Base-by-base conservation (phyloP, 495 filamentous ascomycete species). In the Lophiostoma macrostomum region DNA sequence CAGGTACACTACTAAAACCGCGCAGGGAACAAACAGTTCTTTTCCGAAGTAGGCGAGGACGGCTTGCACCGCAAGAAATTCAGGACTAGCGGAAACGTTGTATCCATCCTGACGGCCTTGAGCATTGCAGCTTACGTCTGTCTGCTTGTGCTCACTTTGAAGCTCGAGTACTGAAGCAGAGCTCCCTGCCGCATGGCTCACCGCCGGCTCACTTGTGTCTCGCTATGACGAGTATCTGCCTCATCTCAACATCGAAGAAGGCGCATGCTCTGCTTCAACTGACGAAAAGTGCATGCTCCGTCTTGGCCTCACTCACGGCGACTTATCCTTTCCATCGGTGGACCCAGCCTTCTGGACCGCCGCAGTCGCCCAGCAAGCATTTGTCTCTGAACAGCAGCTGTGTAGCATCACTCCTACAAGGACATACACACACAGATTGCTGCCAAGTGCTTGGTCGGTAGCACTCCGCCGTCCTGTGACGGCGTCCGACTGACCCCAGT, bases 1-100 rank as follows among this genome's bases (percentile, higher is more conserved):
- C 20, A 18, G 34, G 10, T 16, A 4, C 13, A 5, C 11, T 13
- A 48, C 44, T 56, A 37, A 56, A 28, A 3, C 4, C 1, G 30
- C 31, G 37, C 19, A 58, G 55, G 93, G 51, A 96, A 98, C 67
- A 78, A 78, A 45, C 91, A 96, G 67, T 96, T 98, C 69, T 96
- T 96, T 67, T 83, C 81, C 31, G 83, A 90, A 69, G 64, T 82
- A 27, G 81, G 81, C 38, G 80, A 81, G 46, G 82, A 86, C 71
- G 80, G 85, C 0, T 64, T 87, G 52, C 71, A 76, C 53, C 72
- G 76, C 56, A 87, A 87, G 69, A 88, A 81, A 61, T 97, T 98
- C 66, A 79, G 93, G 57, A 96, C 90, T 7, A 93, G 87, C 68
- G 90, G 91, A 13, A 88, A 75, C 49, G 71, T 74, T 10, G 72